Percentiles rank a stretch among this genome's conserved stretches.
Conservation (phyloP, 148 eudicot genomes). For the Cornus kousa region DNA sequence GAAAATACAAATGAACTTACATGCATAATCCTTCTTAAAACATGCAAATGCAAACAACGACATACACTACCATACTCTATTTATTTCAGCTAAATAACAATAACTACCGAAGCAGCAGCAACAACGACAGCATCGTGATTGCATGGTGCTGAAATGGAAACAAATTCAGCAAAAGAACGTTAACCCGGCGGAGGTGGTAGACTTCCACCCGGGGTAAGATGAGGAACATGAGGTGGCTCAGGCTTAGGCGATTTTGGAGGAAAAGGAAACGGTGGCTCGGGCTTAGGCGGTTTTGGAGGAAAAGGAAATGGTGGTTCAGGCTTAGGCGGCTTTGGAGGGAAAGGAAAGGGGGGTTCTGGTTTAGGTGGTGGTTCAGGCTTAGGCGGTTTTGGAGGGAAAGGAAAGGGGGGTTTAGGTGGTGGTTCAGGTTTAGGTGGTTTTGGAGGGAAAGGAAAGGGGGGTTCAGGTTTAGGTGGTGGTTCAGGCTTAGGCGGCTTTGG, state of each 20-base stretch:
- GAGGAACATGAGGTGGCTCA: background rate
- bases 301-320: conserved; percentile 4
- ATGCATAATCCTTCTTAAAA: background rate
- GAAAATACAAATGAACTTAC: background rate
- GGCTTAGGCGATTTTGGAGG: conserved; percentile 21
- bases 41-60: background rate
- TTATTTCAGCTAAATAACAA: background rate
- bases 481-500: conserved; percentile 23
- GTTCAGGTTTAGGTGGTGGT: background rate
- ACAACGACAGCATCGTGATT: too few species aligned
- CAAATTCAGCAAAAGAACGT: background rate
- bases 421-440: background rate
- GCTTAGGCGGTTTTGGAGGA: conserved; percentile 31
- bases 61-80: background rate
- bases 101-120: background rate
- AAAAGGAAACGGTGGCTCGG: too few species aligned
- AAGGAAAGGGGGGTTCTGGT: conserved; percentile 39
- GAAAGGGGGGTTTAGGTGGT: background rate
- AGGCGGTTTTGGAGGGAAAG: background rate
- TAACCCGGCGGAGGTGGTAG: background rate
- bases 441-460: background rate
- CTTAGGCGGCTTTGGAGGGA: conserved; percentile 18
- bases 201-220: background rate
- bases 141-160: too few species aligned
- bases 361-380: background rate